Evolutionary conservation across 2,329 filamentous ascomycete genomes (phyloP).

Genomic region (Fusarium lyarnte): DNA sequence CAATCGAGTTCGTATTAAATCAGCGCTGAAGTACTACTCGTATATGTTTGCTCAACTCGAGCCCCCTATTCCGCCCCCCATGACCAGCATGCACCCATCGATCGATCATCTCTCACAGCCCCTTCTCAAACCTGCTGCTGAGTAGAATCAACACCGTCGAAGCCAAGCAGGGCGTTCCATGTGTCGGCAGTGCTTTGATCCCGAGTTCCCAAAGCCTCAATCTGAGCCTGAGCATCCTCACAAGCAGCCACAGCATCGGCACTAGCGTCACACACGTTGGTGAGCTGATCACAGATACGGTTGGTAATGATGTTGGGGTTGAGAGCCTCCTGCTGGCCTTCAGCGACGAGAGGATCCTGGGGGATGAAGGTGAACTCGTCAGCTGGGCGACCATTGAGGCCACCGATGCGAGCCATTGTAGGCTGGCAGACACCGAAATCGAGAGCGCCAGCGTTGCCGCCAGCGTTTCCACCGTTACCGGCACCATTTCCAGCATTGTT

Average conservation of each 20-base stretch:
- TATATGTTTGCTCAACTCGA: conserved; percentile 17
- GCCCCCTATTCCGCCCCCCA: conserved; percentile 2
- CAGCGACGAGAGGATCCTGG: conserved; percentile 67
- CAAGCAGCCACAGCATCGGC: conserved; percentile 66
- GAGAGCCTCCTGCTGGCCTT: conserved; percentile 70
- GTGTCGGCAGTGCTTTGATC: conserved; percentile 59
- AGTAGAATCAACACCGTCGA: conserved; percentile 41
- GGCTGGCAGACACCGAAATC: conserved; percentile 66
- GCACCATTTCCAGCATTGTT: background rate
- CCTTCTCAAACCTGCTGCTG: conserved; percentile 30
- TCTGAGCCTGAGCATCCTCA: conserved; percentile 61
- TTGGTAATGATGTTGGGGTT: conserved; percentile 81
- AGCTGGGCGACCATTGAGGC: conserved; percentile 63
- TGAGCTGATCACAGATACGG: conserved; percentile 75
- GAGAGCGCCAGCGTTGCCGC: conserved; percentile 45
- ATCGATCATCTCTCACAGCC: conserved; percentile 5
- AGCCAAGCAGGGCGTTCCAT: conserved; percentile 56
- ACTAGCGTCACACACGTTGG: conserved; percentile 72
- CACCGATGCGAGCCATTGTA: conserved; percentile 68
- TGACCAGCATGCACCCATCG: conserved; percentile 28
- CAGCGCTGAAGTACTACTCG: conserved; percentile 3
- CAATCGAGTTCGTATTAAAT: conserved; percentile 9
- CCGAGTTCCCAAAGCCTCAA: conserved; percentile 59
- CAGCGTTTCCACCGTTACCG: conserved; percentile 21
- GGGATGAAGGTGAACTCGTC: conserved; percentile 75